These are phyloP conservation scores for Russula emetica DNA, from an alignment of 768 basidiomycete species.

Conservation along the genomic window DNA sequence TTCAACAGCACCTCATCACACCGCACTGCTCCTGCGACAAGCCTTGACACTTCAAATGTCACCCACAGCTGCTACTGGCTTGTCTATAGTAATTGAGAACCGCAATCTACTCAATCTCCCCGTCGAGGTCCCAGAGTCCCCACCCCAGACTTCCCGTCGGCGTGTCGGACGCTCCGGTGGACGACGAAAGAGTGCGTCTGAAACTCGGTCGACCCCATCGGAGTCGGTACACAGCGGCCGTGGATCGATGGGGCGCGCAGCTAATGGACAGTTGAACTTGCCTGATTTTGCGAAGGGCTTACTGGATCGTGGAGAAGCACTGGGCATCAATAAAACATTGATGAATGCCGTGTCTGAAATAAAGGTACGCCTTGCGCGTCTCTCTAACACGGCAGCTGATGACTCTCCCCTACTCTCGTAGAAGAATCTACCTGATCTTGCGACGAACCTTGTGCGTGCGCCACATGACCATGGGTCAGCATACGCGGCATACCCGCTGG, in stretches of 20 bases:
- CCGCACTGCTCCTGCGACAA: slow-evolving; percentile 73
- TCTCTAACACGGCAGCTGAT: slow-evolving; percentile 16
- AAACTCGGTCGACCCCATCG: not conserved
- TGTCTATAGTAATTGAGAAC: slow-evolving; percentile 79
- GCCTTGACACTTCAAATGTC: slow-evolving; percentile 74
- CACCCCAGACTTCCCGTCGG: slow-evolving; percentile 38
- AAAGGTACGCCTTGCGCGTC: slow-evolving; percentile 45
- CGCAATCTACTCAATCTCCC: slow-evolving; percentile 70
- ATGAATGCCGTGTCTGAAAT: slow-evolving; percentile 77
- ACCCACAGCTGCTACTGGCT: slow-evolving; percentile 68
- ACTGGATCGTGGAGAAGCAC: slow-evolving; percentile 68
- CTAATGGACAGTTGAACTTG: slow-evolving; percentile 44
- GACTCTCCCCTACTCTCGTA: slow-evolving; percentile 13
- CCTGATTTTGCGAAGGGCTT: slow-evolving; percentile 73
- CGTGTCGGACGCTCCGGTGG: slow-evolving; percentile 34
- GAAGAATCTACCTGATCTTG: slow-evolving; percentile 78
- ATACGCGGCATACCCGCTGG: slow-evolving; percentile 54
- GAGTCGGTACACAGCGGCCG: slow-evolving; percentile 14
- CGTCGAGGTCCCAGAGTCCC: slow-evolving; percentile 54
- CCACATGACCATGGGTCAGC: slow-evolving; percentile 42
- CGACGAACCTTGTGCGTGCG: slow-evolving; percentile 59
- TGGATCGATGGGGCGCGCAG: slow-evolving; percentile 30
- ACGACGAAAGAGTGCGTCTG: slow-evolving; percentile 33
- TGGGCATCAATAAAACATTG: slow-evolving; percentile 81
- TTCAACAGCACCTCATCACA: slow-evolving; percentile 47